These are phyloP conservation scores for Hypsizygus marmoreus DNA, from an alignment of 768 basidiomycete genomes.

Conservation along the genomic window DNA sequence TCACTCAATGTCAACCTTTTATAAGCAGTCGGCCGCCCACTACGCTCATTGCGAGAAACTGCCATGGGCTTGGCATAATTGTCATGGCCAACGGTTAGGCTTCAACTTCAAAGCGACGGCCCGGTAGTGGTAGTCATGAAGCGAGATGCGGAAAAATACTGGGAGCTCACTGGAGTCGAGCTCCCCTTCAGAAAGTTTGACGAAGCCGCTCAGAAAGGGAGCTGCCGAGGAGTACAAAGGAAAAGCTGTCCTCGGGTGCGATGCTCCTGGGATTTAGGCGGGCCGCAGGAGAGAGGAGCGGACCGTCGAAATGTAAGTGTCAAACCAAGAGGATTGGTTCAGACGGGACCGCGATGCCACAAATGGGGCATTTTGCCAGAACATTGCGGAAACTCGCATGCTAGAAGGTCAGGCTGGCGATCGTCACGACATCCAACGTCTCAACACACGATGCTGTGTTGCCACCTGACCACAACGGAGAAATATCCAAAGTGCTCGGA, in stretches of 20 bases:
- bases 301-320: not conserved
- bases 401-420: conserved; percentile 3
- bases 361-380: not conserved
- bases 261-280: too few species aligned
- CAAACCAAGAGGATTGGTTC: not conserved
- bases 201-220: not conserved
- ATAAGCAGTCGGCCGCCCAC: not conserved
- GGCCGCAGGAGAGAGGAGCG: not conserved
- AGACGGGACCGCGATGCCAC: not conserved
- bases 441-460: not conserved
- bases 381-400: conserved; percentile 4
- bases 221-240: too few species aligned
- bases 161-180: not conserved
- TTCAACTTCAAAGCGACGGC: not conserved
- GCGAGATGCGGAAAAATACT: not conserved
- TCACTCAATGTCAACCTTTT: not conserved
- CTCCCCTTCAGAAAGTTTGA: not conserved
- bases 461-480: conserved; percentile 1
- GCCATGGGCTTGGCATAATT: conserved; percentile 1
- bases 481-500: conserved; percentile 2
- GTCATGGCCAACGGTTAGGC: too few species aligned
- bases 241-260: too few species aligned
- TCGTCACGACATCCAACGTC: not conserved
- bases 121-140: not conserved
- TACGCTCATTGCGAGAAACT: not conserved